These are phyloP conservation scores for Trifolium dubium DNA, from an alignment of 306 rosid genomes.

Conservation along the genomic window DNA sequence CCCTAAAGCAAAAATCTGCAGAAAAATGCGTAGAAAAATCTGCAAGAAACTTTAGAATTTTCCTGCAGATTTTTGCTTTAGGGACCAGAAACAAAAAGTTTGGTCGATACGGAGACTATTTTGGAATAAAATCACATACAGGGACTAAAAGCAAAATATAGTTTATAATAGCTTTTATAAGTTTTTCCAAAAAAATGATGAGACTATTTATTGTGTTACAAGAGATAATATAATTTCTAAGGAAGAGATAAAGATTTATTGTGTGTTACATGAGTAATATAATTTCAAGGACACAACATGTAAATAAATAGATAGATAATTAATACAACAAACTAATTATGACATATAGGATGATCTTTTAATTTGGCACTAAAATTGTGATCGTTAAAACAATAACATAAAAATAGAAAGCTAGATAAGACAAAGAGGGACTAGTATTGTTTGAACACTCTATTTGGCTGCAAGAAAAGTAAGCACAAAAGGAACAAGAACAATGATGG, in stretches of 20 bases:
- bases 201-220: too few relatives aligned
- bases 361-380: background rate
- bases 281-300: constrained; percentile 16
- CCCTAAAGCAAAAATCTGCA: too few relatives aligned
- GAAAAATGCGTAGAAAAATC: too few relatives aligned
- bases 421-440: background rate
- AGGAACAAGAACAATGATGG: constrained; percentile 43
- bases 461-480: constrained; percentile 46
- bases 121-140: too few relatives aligned
- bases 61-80: too few relatives aligned
- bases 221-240: too few relatives aligned
- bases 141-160: too few relatives aligned
- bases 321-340: constrained; percentile 32
- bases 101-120: too few relatives aligned
- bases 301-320: constrained; percentile 8
- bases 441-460: constrained; percentile 25
- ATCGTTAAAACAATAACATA: background rate
- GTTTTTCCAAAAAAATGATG: too few relatives aligned
- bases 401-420: background rate
- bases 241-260: constrained; percentile 1
- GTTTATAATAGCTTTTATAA: too few relatives aligned
- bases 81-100: too few relatives aligned
- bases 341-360: background rate
- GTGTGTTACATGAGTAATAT: background rate
- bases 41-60: too few relatives aligned